Evolutionary conservation across 1,139 yeast genomes (phyloP).

Genomic region (Taphrina flavorubra): DNA sequence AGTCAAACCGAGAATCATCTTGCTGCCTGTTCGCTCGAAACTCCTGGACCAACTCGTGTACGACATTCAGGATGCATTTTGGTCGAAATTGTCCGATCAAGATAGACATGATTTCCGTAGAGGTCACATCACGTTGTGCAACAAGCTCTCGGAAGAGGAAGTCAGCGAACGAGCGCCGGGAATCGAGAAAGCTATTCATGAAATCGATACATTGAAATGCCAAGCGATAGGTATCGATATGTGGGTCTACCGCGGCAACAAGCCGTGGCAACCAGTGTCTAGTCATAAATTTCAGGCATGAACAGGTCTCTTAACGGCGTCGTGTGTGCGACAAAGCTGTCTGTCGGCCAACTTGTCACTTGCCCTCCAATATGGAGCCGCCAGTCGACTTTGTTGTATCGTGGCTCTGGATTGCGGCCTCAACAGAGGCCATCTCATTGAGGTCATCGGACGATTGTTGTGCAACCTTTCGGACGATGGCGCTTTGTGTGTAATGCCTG

Average conservation of each 20-base stretch:
- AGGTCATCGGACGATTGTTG: conserved; percentile 14
- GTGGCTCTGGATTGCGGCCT: conserved; percentile 14
- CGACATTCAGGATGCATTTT: conserved; percentile 11
- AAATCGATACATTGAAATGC: not conserved
- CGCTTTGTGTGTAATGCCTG: not conserved
- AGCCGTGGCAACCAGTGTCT: conserved; percentile 22
- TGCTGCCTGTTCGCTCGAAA: conserved; percentile 18
- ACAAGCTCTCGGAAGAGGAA: conserved; percentile 24
- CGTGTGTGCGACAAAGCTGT: too few species aligned
- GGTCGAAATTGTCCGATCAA: conserved; percentile 14
- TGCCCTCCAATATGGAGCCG: conserved; percentile 18
- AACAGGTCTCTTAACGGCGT: not conserved
- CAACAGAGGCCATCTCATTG: conserved; percentile 20
- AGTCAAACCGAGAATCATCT: conserved; percentile 14
- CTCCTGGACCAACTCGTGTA: conserved; percentile 14
- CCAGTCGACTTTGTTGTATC: conserved; percentile 24
- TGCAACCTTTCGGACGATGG: not conserved
- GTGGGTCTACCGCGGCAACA: conserved; percentile 32
- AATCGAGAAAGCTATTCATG: conserved; percentile 10
- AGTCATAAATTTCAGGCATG: conserved; percentile 6
- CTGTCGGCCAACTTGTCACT: not conserved
- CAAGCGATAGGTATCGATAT: conserved; percentile 27
- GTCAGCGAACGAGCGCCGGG: conserved; percentile 3
- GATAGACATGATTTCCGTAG: conserved; percentile 26
- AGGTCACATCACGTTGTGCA: conserved; percentile 34